Evolutionary conservation across 2,329 filamentous ascomycete species (phyloP).

Genomic region (Arthrobotrys megalospora): DNA sequence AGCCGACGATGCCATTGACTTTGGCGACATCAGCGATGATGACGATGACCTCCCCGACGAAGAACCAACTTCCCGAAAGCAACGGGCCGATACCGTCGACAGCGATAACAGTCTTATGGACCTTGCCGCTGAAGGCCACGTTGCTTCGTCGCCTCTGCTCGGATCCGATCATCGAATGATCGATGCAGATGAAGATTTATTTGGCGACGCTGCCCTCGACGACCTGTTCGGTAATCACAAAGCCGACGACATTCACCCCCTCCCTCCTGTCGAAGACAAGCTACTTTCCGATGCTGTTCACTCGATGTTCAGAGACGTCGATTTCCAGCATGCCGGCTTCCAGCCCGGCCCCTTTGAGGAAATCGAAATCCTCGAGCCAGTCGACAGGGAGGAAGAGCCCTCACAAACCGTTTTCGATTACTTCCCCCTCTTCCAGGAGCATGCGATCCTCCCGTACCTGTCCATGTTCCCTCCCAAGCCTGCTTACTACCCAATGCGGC

Average conservation of each 20-base stretch:
- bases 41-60: conserved; percentile 85
- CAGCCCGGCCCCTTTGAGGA: not conserved
- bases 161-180: conserved; percentile 50
- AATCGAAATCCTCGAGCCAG: conserved; percentile 30
- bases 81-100: conserved; percentile 47
- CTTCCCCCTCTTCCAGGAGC: conserved; percentile 84
- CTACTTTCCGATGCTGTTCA: conserved; percentile 45
- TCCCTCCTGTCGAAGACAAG: conserved; percentile 61
- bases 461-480: conserved; percentile 85
- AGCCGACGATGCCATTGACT: conserved; percentile 92
- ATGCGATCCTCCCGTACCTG: conserved; percentile 82
- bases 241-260: conserved; percentile 60
- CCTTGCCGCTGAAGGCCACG: conserved; percentile 41
- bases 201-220: conserved; percentile 68
- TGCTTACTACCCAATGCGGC: conserved; percentile 82
- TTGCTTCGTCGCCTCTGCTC: conserved; percentile 21
- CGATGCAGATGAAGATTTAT: conserved; percentile 66
- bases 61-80: conserved; percentile 66
- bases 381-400: not conserved
- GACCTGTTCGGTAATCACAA: conserved; percentile 63
- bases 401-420: conserved; percentile 77
- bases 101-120: conserved; percentile 66
- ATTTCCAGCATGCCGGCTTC: conserved; percentile 50
- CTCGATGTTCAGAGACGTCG: conserved; percentile 47
- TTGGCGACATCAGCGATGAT: conserved; percentile 90